These are phyloP conservation scores for Teratosphaeria epicoccoides DNA, from an alignment of 2,329 filamentous ascomycete species.

Conservation along the genomic window DNA sequence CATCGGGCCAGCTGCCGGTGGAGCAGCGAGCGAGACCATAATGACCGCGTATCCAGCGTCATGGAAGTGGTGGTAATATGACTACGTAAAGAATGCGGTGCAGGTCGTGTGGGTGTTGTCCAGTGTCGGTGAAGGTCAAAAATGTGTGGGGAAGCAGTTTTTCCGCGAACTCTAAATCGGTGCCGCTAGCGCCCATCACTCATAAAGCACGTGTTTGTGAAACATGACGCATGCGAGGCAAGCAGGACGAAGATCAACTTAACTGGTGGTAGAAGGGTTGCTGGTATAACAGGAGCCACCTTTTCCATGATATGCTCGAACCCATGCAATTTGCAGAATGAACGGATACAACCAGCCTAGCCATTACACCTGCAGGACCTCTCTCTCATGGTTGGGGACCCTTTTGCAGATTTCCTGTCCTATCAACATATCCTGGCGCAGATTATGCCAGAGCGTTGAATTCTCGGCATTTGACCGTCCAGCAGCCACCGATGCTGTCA, in stretches of 20 bases:
- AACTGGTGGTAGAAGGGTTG: not conserved
- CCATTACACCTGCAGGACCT: not conserved
- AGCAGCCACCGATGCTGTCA: not conserved
- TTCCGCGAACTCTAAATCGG: not conserved
- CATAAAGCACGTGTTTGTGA: not conserved
- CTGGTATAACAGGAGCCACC: not conserved
- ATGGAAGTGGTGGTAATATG: not conserved
- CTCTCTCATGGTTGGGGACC: too few species aligned
- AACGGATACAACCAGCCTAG: not conserved
- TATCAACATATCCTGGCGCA: too few species aligned
- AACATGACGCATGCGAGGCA: not conserved
- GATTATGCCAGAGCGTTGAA: too few species aligned
- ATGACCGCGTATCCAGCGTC: not conserved
- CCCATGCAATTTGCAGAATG: not conserved
- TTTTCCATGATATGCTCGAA: not conserved
- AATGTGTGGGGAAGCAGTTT: not conserved
- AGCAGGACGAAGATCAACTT: not conserved
- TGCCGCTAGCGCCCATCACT: not conserved
- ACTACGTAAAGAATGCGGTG: not conserved
- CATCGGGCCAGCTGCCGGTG: constrained; percentile 20
- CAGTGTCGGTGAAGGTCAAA: not conserved
- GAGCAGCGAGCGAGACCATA: constrained; percentile 26
- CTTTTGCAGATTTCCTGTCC: too few species aligned
- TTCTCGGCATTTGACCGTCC: too few species aligned
- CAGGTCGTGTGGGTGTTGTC: not conserved